These are phyloP conservation scores for Myxozyma melibiosi DNA, from an alignment of 805 yeast species.

Conservation along the genomic window DNA sequence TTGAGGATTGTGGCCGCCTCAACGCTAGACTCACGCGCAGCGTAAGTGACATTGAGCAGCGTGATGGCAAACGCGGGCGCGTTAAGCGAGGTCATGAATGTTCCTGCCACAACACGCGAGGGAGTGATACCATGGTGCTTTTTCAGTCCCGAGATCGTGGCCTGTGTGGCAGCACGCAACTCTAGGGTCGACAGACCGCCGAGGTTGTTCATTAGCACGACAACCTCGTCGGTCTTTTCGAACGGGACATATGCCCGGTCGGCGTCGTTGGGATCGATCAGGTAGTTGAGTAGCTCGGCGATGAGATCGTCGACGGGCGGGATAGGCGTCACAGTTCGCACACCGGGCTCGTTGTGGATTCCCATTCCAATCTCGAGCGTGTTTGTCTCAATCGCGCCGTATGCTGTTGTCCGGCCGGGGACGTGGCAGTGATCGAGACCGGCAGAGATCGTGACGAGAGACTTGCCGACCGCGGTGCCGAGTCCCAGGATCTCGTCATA, in stretches of 20 bases:
- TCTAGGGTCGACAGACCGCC: constrained; percentile 89
- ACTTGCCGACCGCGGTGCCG: constrained; percentile 13
- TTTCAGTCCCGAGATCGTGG: constrained; percentile 42
- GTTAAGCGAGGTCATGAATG: constrained; percentile 84
- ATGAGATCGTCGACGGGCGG: constrained; percentile 68
- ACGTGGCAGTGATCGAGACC: constrained; percentile 87
- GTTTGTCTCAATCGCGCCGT: constrained; percentile 36
- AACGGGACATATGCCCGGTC: constrained; percentile 84
- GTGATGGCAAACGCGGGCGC: constrained; percentile 92
- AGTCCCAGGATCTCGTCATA: constrained; percentile 15
- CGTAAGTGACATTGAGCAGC: constrained; percentile 61
- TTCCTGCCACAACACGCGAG: constrained; percentile 67
- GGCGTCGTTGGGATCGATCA: constrained; percentile 62
- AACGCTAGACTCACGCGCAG: constrained; percentile 13
- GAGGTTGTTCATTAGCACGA: constrained; percentile 75
- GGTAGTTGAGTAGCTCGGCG: constrained; percentile 57
- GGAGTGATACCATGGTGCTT: constrained; percentile 53
- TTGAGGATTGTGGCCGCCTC: constrained; percentile 7
- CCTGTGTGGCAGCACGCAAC: constrained; percentile 61
- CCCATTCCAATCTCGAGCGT: constrained; percentile 94
- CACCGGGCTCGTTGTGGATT: constrained; percentile 94
- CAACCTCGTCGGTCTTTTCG: constrained; percentile 60
- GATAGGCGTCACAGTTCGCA: constrained; percentile 60
- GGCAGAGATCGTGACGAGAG: constrained; percentile 81
- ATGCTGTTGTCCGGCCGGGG: constrained; percentile 61